Evolutionary conservation across 139 green algal species (phyloP), one percentile per base, ranked within the genome.

Genomic region (Axilococcus clingmanii): DNA sequence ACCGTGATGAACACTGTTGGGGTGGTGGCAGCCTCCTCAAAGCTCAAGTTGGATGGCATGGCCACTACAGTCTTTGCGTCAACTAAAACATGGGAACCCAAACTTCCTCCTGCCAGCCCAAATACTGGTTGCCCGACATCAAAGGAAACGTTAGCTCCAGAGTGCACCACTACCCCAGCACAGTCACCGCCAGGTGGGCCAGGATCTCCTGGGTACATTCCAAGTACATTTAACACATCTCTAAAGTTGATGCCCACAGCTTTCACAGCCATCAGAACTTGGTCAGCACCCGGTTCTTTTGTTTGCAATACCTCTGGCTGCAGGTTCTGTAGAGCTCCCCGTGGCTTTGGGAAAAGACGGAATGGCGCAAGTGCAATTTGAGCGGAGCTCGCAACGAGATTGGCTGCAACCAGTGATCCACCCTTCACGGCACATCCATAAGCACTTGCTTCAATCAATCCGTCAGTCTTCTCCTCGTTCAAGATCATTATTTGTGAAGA

Each of bases 1-100:
- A 75, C 77, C 6, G 84, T 94, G 32, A 86, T 71, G 45, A 88
- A 89, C 32, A 91, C 81, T 4, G 84, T 94, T 31, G 84, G 84
- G 35, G 73, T 69, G 24, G 74, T 86, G 28, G 85, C 72, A 12
- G 81, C 84, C 42, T 77, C 61, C 64, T 86, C 79, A 57, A 71
- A 81, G 76, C 38, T 48, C 67, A 85, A 5, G 41, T 57, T 47
- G 0, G 59, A 23, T 12, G 84, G 83, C 70, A 86, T 35, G 27
- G 63, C 37, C 24, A 80, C 81, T 47, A 92, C n/a, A 4, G 72
- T 80, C 28, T 72, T 50, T 3, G 48, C 48, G 5, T 69, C 73
- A 7, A 68, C 76, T 17, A 72, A 24, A 16, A 89, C 80, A 48
- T 81, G 63, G 7, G 68, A 76, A 50, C 76, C 82, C 23, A 89